These are phyloP conservation scores for Apiotrichum sp. DNA, from an alignment of 1,284 basidiomycete species.

Conservation along the genomic window DNA sequence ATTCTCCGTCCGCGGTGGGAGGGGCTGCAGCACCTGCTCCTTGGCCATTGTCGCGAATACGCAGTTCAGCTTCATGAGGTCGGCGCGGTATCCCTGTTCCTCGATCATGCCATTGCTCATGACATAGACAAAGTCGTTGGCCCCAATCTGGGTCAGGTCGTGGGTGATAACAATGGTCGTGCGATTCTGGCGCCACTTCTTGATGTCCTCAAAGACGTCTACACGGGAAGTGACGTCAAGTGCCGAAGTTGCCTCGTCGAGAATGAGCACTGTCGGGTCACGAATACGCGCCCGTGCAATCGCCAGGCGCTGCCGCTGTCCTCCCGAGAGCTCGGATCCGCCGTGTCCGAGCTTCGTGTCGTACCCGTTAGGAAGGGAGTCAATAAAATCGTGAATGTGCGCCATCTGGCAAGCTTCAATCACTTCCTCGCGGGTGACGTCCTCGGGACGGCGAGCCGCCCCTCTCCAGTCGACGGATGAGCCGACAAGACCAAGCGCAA, in stretches of 20 bases:
- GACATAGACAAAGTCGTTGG: conserved; percentile 83
- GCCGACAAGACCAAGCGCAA: conserved; percentile 68
- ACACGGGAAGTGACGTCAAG: conserved; percentile 82
- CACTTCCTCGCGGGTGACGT: conserved; percentile 64
- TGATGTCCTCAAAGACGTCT: conserved; percentile 82
- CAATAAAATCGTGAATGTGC: conserved; percentile 80
- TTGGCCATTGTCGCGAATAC: conserved; percentile 47
- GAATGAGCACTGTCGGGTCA: conserved; percentile 82
- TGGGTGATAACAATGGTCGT: conserved; percentile 97
- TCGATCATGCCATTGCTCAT: conserved; percentile 74
- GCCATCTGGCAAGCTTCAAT: conserved; percentile 76
- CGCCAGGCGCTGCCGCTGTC: conserved; percentile 86
- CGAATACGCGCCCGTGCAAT: conserved; percentile 82
- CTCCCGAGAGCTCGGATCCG: conserved; percentile 77
- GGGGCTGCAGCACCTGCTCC: conserved; percentile 41
- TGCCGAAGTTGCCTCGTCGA: conserved; percentile 95
- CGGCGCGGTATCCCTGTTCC: conserved; percentile 77
- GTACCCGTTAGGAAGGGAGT: conserved; percentile 76
- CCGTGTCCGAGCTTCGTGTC: conserved; percentile 71
- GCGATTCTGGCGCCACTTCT: conserved; percentile 69
- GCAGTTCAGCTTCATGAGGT: conserved; percentile 55
- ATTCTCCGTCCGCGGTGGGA: conserved; percentile 38
- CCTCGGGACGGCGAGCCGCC: conserved; percentile 31
- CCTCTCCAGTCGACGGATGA: conserved; percentile 45
- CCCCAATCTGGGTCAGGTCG: conserved; percentile 75